Evolutionary conservation across 768 basidiomycete genomes (phyloP), one percentile per base, ranked within the genome.

Genomic region (Tylopilus rubrobrunneus): DNA sequence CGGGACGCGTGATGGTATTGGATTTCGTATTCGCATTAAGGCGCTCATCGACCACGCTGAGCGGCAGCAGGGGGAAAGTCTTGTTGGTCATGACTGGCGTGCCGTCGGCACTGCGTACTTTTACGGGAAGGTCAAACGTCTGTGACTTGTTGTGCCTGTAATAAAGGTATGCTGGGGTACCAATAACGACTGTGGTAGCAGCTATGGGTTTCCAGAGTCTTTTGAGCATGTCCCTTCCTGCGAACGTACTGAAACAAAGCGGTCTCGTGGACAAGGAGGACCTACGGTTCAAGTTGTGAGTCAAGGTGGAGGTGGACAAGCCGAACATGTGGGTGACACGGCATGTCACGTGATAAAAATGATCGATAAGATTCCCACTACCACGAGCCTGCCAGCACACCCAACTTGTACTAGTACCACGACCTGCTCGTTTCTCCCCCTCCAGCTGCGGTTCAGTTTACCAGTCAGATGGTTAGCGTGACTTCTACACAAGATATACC

Each of bases 181-280:
- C 84, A 57, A 85, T 70, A 52, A 78, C 71, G 7, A 81, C 74
- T 12, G 78, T 76, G 12, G 75, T 67, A 48, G 81, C 81, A 54
- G 81, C 74, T 62, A 85, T 57, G 25, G 87, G 86, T 66, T 82
- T 89, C 87, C 85, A 88, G 40, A 76, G 78, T 58, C 78, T 79
- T 62, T 76, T 76, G 54, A 87, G 71, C 85, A 90, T 90, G 31
- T 41, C 21, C 33, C 29, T 31, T 7, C 53, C 36, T 39, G 23
- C 6, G 29, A 37, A 45, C 7, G 44, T 52, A 23, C 28, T 41
- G 23, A 29, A 33, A 45, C 19, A 42, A 12, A 14, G 39, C 19
- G 19, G 7, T 45, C 28, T 12, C 9, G 15, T 2, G 36, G 23
- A 34, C 37, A 7, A n/a, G 31, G 31, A 37, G 1, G 39, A 48